Base-by-base conservation (phyloP, 2,329 filamentous ascomycete genomes). In the Scedosporium dehoogii region DNA sequence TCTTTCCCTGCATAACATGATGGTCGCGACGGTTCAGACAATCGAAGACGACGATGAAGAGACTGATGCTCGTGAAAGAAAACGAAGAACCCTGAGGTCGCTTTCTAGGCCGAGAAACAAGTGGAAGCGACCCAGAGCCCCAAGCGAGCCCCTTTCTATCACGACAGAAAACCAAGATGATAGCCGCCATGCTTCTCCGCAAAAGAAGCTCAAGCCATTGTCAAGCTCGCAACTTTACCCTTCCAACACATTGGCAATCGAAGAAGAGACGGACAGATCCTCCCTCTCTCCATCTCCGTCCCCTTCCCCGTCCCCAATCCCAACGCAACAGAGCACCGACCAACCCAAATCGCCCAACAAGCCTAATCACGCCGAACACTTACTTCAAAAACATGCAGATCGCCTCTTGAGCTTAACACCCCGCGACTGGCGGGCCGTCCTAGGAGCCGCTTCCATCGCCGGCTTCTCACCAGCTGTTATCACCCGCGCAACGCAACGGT, bases 351-450 rank as follows among this genome's bases (percentile, higher is more conserved):
- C 14, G 51, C 23, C 42, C 25, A 4, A 21, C 60, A 38, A 33
- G 21, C 12, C 10, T 21, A 33, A 25, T 38, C 21, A 29, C 42
- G n/a, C 33, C 4, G 25, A 18, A 5, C 16, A 33, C 21, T 5
- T n/a, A 4, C 51, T 56, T 38, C 55, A 38, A 53, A 44, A 55
- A 42, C 58, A 33, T 14, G 46, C 21, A 33, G 38, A 41, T 48
- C 21, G 48, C 46, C 25, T 46, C 18, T 16, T 53, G 9, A 27
- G 59, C 18, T 48, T 56, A 4, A 29, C n/a, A 10, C 59, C 59
- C n/a, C 82, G 89, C 23, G 89, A 96, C 74, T 97, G 93, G 93
- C 89, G 86, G 67, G 90, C 96, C 67, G 83, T 97, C 1, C 75
- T 97, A 29, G 90, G 90, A 0, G 80, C 91, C 0, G 93, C 93